Base-by-base conservation (phyloP, 192 early-diverging fungal species). In the Rhizophagus clarus region DNA sequence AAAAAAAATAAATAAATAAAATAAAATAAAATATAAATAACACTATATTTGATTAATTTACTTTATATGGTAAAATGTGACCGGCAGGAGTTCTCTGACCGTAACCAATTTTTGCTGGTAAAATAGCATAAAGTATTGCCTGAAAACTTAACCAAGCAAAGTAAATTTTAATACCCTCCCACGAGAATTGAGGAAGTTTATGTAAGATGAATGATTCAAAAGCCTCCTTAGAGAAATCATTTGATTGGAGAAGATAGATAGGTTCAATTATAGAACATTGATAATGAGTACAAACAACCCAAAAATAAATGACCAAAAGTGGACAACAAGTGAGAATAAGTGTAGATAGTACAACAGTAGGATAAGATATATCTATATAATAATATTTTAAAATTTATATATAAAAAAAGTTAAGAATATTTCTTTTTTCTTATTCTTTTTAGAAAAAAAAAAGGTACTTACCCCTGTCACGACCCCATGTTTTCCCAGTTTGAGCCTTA, bases 61-160 rank as follows among this genome's bases (percentile, higher is more conserved):
- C 93, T 79, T 93, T 88, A 84, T 95, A 95, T 49, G 90, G 90
- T 14, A 95, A 84, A 45, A 89, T 83, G 81, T 90, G 84, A 28
- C 93, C 93, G 15, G 92, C 94, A 20, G 94, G 94, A 29, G 94
- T 95, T 68, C 84, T 89, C 84, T 95, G 94, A 40, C 93, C 93
- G 79, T 92, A 92, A 20, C 94, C 94, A 66, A 92, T 89, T 61
- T 84, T 82, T 34, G 88, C 91, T 45, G 94, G 94, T 20, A 95
- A 77, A 72, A 88, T 87, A 10, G 85, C 81, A 81, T 94, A 95
- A 29, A 93, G 83, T 15, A 86, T 75, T 61, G 85, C 92, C 82
- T 95, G 93, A 88, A 94, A 92, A 62, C 79, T 28, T 72, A 95
- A 77, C 94, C 94, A 95, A 37, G 81, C 82, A 79, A 87, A 85